Conservation (phyloP, 495 filamentous ascomycete genomes). For the Penicillium chermesinum region DNA sequence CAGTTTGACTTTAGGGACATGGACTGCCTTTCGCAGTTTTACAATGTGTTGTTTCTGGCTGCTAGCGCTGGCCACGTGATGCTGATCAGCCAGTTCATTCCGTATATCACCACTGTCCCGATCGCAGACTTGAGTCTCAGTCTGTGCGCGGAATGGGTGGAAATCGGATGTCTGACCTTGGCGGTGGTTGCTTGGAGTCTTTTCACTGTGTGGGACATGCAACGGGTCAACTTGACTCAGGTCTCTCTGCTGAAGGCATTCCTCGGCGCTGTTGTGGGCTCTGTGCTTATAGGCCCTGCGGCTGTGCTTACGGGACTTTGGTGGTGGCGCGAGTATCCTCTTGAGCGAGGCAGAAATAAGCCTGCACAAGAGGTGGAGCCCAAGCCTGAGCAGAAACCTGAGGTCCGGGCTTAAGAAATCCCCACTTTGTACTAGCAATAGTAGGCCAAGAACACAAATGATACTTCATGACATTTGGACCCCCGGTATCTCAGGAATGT, state of each 20-base stretch:
- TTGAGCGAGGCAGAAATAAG: not conserved
- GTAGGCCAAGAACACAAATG: too few species aligned
- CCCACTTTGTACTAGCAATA: too few species aligned
- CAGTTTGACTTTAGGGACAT: not conserved
- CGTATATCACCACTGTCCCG: not conserved
- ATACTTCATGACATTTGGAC: too few species aligned
- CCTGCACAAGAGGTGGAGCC: too few species aligned
- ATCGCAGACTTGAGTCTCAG: not conserved
- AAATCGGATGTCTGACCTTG: not conserved
- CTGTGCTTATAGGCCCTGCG: not conserved
- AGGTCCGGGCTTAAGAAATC: too few species aligned
- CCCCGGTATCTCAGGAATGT: too few species aligned
- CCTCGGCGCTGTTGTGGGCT: not conserved
- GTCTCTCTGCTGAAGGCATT: not conserved
- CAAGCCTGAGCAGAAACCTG: too few species aligned
- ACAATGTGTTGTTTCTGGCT: not conserved
- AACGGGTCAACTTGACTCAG: slow-evolving; percentile 1
- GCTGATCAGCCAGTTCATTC: not conserved
- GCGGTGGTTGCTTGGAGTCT: not conserved
- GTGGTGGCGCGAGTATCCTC: not conserved
- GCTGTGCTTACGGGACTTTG: not conserved
- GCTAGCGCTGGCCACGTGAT: not conserved
- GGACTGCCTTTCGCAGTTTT: not conserved
- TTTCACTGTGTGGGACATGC: slow-evolving; percentile 2
- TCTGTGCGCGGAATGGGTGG: not conserved